These are phyloP conservation scores for Gaeumannomyces tritici DNA, from an alignment of 2,329 filamentous ascomycete genomes.

Conservation along the genomic window DNA sequence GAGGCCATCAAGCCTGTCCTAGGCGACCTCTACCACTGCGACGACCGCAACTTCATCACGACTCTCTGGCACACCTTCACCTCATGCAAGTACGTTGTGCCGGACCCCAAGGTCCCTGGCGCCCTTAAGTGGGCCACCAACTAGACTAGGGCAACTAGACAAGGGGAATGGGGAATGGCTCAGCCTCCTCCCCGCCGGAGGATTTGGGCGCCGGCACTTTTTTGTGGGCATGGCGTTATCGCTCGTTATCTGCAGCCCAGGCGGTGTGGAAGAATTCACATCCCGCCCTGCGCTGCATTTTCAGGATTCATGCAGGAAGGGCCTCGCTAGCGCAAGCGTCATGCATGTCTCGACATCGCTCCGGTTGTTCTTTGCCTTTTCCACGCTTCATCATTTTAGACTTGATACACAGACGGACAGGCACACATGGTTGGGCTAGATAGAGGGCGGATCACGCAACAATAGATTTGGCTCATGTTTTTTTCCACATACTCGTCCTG, in stretches of 20 bases:
- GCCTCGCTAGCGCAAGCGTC: not conserved
- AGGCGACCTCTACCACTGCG: slow-evolving; percentile 41
- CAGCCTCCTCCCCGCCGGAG: too few relatives aligned
- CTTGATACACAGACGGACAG: not conserved
- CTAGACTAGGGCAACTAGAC: not conserved
- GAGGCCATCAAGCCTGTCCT: slow-evolving; percentile 46
- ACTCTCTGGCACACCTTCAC: slow-evolving; percentile 36
- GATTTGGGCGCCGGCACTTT: not conserved
- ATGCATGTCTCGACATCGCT: not conserved
- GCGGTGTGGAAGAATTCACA: not conserved
- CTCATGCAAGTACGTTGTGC: slow-evolving; percentile 36
- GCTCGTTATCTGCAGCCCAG: not conserved
- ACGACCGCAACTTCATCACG: slow-evolving; percentile 31
- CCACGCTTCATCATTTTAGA: not conserved
- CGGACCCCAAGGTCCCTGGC: slow-evolving; percentile 24
- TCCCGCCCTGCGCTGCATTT: too few relatives aligned
- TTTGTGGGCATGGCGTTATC: not conserved
- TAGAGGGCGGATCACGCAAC: not conserved
- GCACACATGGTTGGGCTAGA: not conserved
- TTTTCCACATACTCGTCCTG: too few relatives aligned
- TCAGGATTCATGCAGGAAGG: not conserved
- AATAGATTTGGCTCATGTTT: not conserved
- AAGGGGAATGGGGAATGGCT: too few relatives aligned
- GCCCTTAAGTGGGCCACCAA: slow-evolving; percentile 23
- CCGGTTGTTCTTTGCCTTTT: not conserved